phyloP scores from a whole-genome alignment of 2,329 filamentous ascomycete genomes.

The Aspergillus costaricaensis region DNA sequence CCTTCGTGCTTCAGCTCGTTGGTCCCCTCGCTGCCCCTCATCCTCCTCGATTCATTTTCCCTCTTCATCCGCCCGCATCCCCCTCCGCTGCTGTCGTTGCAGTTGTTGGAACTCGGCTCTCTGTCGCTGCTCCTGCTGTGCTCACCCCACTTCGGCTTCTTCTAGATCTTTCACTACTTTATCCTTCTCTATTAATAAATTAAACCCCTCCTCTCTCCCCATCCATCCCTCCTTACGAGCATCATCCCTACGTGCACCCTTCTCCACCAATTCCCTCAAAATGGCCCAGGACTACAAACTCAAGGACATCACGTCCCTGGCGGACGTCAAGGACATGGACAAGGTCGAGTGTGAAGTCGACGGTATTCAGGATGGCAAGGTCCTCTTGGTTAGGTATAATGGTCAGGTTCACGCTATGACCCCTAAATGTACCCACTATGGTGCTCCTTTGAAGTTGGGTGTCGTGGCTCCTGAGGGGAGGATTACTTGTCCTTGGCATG shows the following conservation, averaged over 20 bases:
- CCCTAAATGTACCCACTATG: slow-evolving; percentile 86
- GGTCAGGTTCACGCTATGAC: slow-evolving; percentile 78
- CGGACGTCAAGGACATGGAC: slow-evolving; percentile 71
- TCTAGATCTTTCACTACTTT: not conserved
- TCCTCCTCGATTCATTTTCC: not conserved
- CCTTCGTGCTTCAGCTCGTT: slow-evolving; percentile 14
- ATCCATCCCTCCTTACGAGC: not conserved
- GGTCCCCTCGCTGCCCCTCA: slow-evolving; percentile 10
- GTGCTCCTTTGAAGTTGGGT: slow-evolving; percentile 83
- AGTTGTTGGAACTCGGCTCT: slow-evolving; percentile 21
- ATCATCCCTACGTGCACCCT: not conserved
- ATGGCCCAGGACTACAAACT: slow-evolving; percentile 55
- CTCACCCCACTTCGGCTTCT: slow-evolving; percentile 19
- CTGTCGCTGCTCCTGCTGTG: slow-evolving; percentile 29
- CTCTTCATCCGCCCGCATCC: not conserved
- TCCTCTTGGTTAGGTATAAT: slow-evolving; percentile 78
- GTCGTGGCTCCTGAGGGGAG: slow-evolving; percentile 79
- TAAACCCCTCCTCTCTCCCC: not conserved
- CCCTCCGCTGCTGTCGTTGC: slow-evolving; percentile 25
- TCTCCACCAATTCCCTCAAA: slow-evolving; percentile 14
- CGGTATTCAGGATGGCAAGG: slow-evolving; percentile 80
- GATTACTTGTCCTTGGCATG: slow-evolving; percentile 94
- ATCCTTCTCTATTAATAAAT: slow-evolving; percentile 1
- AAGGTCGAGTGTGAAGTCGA: slow-evolving; percentile 91
- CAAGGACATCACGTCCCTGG: slow-evolving; percentile 72